These are phyloP conservation scores for Canna indica DNA, from an alignment of 176 grass and related monocot genomes.

Conservation along the genomic window DNA sequence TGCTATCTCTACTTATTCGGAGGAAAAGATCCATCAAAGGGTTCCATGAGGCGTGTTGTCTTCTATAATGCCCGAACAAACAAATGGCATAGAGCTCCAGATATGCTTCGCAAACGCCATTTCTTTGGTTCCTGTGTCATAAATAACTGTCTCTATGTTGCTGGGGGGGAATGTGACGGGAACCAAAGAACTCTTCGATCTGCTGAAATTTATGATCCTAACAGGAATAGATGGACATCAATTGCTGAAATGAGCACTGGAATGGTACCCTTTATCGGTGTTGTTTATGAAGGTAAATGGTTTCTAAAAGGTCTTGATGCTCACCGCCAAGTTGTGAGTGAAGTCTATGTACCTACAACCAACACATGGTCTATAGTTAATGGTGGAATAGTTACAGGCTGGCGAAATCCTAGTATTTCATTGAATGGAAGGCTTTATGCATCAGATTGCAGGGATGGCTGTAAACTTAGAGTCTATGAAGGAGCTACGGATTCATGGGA, in stretches of 20 bases:
- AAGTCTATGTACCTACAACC: slow-evolving; percentile 61
- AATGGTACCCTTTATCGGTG: slow-evolving; percentile 82
- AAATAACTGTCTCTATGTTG: slow-evolving; percentile 89
- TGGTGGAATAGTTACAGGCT: slow-evolving; percentile 64
- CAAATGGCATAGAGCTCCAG: slow-evolving; percentile 85
- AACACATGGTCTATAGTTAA: slow-evolving; percentile 50
- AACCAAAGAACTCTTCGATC: slow-evolving; percentile 81
- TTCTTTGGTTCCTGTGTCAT: slow-evolving; percentile 90
- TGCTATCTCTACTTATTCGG: slow-evolving; percentile 93
- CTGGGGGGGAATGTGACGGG: slow-evolving; percentile 92
- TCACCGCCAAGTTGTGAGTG: slow-evolving; percentile 56
- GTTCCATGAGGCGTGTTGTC: slow-evolving; percentile 81
- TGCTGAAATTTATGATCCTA: slow-evolving; percentile 81
- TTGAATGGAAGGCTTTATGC: slow-evolving; percentile 60
- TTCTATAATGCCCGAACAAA: slow-evolving; percentile 94
- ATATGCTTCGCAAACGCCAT: slow-evolving; percentile 87
- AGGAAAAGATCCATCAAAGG: slow-evolving; percentile 66
- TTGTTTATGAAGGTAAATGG: slow-evolving; percentile 90
- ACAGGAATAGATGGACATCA: slow-evolving; percentile 73
- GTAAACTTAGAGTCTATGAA: slow-evolving; percentile 84
- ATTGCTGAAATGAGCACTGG: slow-evolving; percentile 76
- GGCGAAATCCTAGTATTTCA: slow-evolving; percentile 69
- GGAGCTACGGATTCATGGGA: slow-evolving; percentile 52
- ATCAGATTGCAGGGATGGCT: slow-evolving; percentile 79
- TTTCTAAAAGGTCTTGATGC: slow-evolving; percentile 88